A percentile compares a stretch with the other conserved stretches of the same genome.
phyloP scores from a whole-genome alignment of 257 asterid genomes.

The Solanum bukasovii region DNA sequence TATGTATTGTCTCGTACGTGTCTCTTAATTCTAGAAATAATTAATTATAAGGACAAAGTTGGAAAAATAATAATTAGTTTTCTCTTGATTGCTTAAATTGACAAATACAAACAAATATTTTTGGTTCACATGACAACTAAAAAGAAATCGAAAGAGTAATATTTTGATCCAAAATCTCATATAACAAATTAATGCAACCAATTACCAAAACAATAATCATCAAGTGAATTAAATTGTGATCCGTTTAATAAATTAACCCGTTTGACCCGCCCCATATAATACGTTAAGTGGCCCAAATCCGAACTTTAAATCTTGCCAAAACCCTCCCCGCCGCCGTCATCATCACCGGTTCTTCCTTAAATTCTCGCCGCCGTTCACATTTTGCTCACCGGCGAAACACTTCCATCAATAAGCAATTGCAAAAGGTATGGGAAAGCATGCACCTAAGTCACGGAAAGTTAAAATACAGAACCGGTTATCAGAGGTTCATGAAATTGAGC shows the following conservation, averaged over 20 bases:
- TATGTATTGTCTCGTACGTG: too few relatives aligned
- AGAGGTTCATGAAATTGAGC: slow-evolving; percentile 60
- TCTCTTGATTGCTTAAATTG: too few relatives aligned
- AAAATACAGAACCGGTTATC: slow-evolving; percentile 39
- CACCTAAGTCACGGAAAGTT: slow-evolving; percentile 28
- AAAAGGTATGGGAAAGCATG: slow-evolving; percentile 32
- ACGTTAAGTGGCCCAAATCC: background rate
- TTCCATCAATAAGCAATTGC: background rate
- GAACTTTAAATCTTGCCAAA: background rate
- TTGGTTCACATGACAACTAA: too few relatives aligned
- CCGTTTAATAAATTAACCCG: background rate
- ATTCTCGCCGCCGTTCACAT: background rate
- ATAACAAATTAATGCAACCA: background rate
- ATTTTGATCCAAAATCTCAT: background rate
- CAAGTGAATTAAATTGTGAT: background rate
- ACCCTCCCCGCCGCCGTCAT: background rate
- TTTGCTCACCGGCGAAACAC: background rate
- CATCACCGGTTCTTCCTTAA: background rate
- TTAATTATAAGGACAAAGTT: background rate
- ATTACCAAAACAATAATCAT: background rate
- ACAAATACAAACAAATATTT: too few relatives aligned
- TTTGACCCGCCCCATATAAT: background rate
- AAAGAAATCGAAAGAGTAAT: background rate
- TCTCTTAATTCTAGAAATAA: too few relatives aligned
- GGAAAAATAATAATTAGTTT: too few relatives aligned